Evolutionary conservation across 2,329 filamentous ascomycete species (phyloP).

Genomic region (Orbilia blumenaviensis): DNA sequence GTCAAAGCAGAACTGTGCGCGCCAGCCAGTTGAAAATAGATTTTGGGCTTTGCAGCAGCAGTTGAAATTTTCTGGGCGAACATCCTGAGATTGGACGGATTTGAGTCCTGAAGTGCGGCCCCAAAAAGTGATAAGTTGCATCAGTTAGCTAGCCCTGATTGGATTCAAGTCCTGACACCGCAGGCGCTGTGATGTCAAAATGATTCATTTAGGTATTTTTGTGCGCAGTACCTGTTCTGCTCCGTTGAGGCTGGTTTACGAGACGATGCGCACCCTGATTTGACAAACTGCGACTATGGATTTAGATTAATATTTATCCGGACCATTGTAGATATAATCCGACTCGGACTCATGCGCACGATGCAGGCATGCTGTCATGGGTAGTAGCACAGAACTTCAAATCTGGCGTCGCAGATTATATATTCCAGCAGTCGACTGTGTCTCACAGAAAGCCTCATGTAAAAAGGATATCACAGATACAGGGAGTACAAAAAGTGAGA

Average conservation of each 20-base stretch:
- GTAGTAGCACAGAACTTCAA: neutral
- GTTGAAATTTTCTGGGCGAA: too few species aligned
- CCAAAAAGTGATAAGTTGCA: neutral
- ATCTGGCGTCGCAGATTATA: neutral
- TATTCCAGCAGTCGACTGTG: neutral
- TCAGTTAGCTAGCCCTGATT: neutral
- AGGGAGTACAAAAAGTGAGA: neutral
- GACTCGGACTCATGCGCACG: too few species aligned
- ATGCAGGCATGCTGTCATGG: neutral
- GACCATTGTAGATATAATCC: neutral
- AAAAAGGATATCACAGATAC: neutral
- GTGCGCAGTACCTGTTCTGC: too few species aligned
- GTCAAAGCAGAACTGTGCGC: neutral
- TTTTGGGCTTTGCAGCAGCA: constrained; percentile 19
- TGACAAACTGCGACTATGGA: too few species aligned
- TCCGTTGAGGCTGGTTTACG: too few species aligned
- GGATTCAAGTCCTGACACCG: neutral
- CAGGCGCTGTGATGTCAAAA: neutral
- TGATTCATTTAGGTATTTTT: too few species aligned
- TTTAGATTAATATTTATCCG: too few species aligned
- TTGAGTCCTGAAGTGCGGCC: neutral
- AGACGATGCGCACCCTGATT: too few species aligned
- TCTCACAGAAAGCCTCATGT: neutral
- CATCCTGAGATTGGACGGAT: neutral
- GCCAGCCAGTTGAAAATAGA: neutral